Evolutionary conservation across 2,329 filamentous ascomycete genomes (phyloP), one percentile per base, ranked within the genome.

Genomic region (Thyridium curvatum): DNA sequence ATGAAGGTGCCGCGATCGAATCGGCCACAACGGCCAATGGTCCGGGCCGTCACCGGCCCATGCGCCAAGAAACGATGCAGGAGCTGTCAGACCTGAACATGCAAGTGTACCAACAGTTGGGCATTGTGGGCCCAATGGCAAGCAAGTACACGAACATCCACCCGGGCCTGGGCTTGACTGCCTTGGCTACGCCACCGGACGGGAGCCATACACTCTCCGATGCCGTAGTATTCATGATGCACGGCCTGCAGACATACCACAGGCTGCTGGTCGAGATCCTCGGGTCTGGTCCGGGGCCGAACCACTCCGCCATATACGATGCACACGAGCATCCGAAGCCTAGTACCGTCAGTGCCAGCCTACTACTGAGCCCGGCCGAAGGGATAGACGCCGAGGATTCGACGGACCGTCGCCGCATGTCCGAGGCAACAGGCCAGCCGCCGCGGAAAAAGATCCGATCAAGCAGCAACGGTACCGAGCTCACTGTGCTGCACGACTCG

Each of bases 161-260:
- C 34, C 34, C 18, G 34, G 34, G 34, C 34, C 7, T 15, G 32
- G 17, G 33, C 33, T 34, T 16, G 15, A 34, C 15, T 8, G 33
- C 33, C 15, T 13, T 36, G 34, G 4, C 34, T 18, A 36, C 34
- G 8, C 34, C 34, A 16, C 34, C 34, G 21, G 34, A 30, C 13
- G 34, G 21, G 13, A 36, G 8, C 18, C 15, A 36, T 21, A 29
- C 34, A 4, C 34, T 36, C 34, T 36, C 34, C 21, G 34, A 36
- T 30, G 34, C 34, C n/a, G 34, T 36, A 18, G 34, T 36, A 18
- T 36, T 36, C 21, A 36, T 36, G 34, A 36, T 36, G 34, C 34
- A 36, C 34, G 34, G 34, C 34, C 34, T 36, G n/a, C 34, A 36
- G 34, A 36, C 34, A 36, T 36, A 36, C n/a, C 34, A 36, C 21